Base-by-base conservation (phyloP, 2,329 filamentous ascomycete genomes). In the Lachnellula suecica region DNA sequence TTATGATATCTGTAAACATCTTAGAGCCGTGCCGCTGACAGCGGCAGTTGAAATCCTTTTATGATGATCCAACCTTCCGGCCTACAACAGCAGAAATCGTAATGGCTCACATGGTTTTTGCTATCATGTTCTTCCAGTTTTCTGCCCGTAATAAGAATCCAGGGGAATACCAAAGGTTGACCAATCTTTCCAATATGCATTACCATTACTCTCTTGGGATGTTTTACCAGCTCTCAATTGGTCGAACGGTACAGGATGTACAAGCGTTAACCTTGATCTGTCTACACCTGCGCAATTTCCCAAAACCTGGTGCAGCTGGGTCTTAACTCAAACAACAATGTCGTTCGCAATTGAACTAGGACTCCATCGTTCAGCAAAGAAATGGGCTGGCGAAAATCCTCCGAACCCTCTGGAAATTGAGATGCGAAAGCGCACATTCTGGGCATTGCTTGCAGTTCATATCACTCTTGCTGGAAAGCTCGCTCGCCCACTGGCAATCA, bases 371-470 rank as follows among this genome's bases (percentile, higher is more conserved):
- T 85, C 84, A n/a, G 77, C 79, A 11, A 85, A 83, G 58, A 77
- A 79, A 43, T 83, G 81, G 76, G 70, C 71, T 17, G 68, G 74
- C 13, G 68, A 72, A 2, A 62, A 68, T 1, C 72, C 71, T 25
- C 68, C 72, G 44, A 79, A 76, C 62, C 65, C 72, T n/a, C 76
- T 91, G 1, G 82, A 87, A 5, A 81, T 88, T 53, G 89, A 95
- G 67, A 78, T 92, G 69, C 80, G 89, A 22, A 92, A 92, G 71
- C 79, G 90, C 15, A 78, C 85, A 1, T 95, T 90, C 75, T 95
- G 89, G 87, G 78, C 78, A 5, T 76, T 92, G 10, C 71, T 91
- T 37, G 75, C 79, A 4, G 76, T 91, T 13, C 79, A 84, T 54
- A 76, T 88, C 9, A 83, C 82, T n/a, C 73, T 93, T 9, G 84